Base-by-base conservation (phyloP, 768 basidiomycete genomes). In the Mycena leptocephala region DNA sequence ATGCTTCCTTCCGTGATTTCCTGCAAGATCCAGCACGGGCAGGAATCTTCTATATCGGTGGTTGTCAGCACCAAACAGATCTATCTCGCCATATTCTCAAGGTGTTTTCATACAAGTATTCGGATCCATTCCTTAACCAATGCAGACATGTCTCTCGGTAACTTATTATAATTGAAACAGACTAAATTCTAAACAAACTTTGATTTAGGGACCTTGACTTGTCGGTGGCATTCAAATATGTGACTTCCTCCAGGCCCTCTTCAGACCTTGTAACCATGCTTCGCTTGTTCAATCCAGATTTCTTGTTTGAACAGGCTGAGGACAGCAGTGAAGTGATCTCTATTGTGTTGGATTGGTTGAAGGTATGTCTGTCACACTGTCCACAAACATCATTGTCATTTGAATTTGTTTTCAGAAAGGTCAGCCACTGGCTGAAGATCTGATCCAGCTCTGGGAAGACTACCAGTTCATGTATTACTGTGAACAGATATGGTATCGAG, bases 371-470 rank as follows among this genome's bases (percentile, higher is more conserved):
- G 32, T 26, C n/a, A 8, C n/a, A 26, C 9, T 28, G 26, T 55
- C 33, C 11, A 5, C 37, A 28, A n/a, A n/a, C n/a, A n/a, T 53
- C 9, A 33, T 51, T 1, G 3, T 48, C 24, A 22, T 4, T 51
- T 43, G 22, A 9, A 51, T 43, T 11, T n/a, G 20, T 1, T 43
- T 3, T 39, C n/a, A 59, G 68, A 3, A 26, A n/a, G n/a, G 22
- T 22, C 24, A 43, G 13, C 68, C 53, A 28, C 14, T 37, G 37
- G 56, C 26, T 8, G 3, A 61, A 22, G 69, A 32, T 26, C 9
- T 70, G 20, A 70, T 70, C 16, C 22, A 70, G n/a, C 69, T 43
- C 6, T 70, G 69, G 69, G 69, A 70, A 33, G 56, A 58, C 37
- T 70, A 61, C 32, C 1, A 20, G 0, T 48, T 59, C 58, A 70